Base-by-base conservation (phyloP, 1,284 basidiomycete species). In the Wallemia mellicola region DNA sequence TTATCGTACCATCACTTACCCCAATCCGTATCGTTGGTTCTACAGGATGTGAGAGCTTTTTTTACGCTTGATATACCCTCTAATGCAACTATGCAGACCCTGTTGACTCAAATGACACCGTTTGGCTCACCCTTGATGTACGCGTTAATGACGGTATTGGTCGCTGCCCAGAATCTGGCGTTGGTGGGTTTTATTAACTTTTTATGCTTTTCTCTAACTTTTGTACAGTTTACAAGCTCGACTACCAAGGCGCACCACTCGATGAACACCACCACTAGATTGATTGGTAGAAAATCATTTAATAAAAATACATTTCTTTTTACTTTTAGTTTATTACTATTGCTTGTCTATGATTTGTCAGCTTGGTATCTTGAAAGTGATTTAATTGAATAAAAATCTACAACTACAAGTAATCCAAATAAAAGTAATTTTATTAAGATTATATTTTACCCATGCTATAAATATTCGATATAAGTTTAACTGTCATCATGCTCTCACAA, bases 141-240 rank as follows among this genome's bases (percentile, higher is more conserved):
- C 76, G 77, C 65, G 74, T 80, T 65, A 79, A 79, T 68, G 75
- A 71, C 60, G 71, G 78, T 67, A 68, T 71, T 62, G 73, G 75
- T 66, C 82, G 89, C 69, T 94, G 88, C 79, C 74, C 78, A 24
- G 88, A 94, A 72, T 94, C 88, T 67, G 88, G 89, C 64, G 85
- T 82, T 60, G 82, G n/a, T n/a, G n/a, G n/a, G n/a, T n/a, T n/a
- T n/a, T n/a, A n/a, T n/a, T n/a, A n/a, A n/a, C n/a, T n/a, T n/a
- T n/a, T n/a, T n/a, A n/a, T n/a, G n/a, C n/a, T n/a, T n/a, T n/a
- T n/a, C n/a, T n/a, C n/a, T n/a, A n/a, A n/a, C n/a, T n/a, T n/a
- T n/a, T n/a, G n/a, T n/a, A n/a, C n/a, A n/a, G n/a, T 65, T 7
- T 67, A 65, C 64, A 62, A 64, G 57, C 61, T 66, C 54, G 65